Conservation (phyloP, 108 stramenopile species). For the Cyclotella cryptica region DNA sequence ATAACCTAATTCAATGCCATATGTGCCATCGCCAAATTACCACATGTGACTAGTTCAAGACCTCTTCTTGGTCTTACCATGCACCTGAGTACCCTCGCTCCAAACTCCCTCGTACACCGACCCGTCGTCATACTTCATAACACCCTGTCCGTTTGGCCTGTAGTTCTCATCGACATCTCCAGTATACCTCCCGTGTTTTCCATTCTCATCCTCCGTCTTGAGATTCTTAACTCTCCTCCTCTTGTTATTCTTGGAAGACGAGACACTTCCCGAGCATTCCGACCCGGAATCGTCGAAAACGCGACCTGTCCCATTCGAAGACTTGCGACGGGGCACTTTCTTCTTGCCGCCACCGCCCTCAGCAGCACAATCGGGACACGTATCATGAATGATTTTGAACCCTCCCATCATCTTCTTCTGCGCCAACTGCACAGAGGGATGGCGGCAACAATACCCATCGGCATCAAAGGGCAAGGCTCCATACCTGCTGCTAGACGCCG, state of each 20-base stretch:
- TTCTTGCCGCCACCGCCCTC: conserved; percentile 24
- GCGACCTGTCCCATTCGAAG: conserved; percentile 17
- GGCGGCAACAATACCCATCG: conserved; percentile 50
- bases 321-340: conserved; percentile 25
- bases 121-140: conserved; percentile 50
- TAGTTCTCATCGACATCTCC: conserved; percentile 49
- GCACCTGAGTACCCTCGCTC: conserved; percentile 41
- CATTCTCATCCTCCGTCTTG: conserved; percentile 50
- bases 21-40: no score
- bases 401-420: conserved; percentile 51
- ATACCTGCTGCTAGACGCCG: conserved; percentile 29
- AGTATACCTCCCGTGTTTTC: conserved; percentile 39
- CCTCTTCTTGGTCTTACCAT: conserved; percentile 39
- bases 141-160: conserved; percentile 38
- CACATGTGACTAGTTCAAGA: background rate
- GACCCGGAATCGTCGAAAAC: conserved; percentile 22
- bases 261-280: conserved; percentile 13
- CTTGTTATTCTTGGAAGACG: conserved; percentile 33
- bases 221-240: conserved; percentile 42
- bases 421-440: conserved; percentile 47
- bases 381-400: conserved; percentile 44
- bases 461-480: conserved; percentile 49
- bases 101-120: conserved; percentile 44
- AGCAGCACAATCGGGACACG: conserved; percentile 39
- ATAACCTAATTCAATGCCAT: no score